Percentiles rank a stretch among this genome's conserved stretches.
Conservation (phyloP, 768 basidiomycete species). For the Lactifluus piperatus region DNA sequence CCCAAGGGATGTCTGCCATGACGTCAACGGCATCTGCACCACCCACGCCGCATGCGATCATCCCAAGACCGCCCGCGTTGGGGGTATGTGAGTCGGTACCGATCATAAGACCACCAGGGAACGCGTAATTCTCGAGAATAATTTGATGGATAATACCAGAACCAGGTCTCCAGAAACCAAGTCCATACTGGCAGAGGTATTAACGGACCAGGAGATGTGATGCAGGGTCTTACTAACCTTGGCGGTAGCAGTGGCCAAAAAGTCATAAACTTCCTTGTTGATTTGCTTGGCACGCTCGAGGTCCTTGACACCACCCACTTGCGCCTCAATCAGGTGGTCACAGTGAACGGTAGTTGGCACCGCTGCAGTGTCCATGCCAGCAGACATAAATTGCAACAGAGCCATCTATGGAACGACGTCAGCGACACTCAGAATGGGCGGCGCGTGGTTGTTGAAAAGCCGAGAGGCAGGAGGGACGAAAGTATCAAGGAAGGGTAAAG, state of each 20-base stretch:
- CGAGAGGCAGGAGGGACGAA: not conserved
- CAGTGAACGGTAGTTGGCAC: slow-evolving; percentile 99
- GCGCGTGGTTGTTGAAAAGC: not conserved
- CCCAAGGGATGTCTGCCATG: slow-evolving; percentile 98
- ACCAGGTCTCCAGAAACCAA: slow-evolving; percentile 99
- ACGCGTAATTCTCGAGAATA: slow-evolving; percentile 98
- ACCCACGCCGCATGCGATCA: slow-evolving; percentile 99
- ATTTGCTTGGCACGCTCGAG: slow-evolving; percentile 83
- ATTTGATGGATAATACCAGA: slow-evolving; percentile 99
- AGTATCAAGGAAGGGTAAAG: not conserved
- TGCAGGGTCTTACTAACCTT: slow-evolving; percentile 42
- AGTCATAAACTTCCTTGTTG: slow-evolving; percentile 99
- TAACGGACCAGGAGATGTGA: not conserved
- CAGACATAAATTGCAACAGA: slow-evolving; percentile 99
- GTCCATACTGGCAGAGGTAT: slow-evolving; percentile 61
- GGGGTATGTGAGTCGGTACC: slow-evolving; percentile 99
- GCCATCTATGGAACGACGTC: slow-evolving; percentile 65
- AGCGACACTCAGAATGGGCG: not conserved
- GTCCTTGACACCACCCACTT: slow-evolving; percentile 89
- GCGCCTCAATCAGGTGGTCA: slow-evolving; percentile 98
- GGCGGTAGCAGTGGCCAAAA: slow-evolving; percentile 93
- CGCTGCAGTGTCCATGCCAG: slow-evolving; percentile 95
- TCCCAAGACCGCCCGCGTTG: slow-evolving; percentile 98
- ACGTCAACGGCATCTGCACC: slow-evolving; percentile 99
- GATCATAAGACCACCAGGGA: slow-evolving; percentile 99